These are phyloP conservation scores for Medicago lupulina DNA, from an alignment of 306 rosid species.

Conservation along the genomic window DNA sequence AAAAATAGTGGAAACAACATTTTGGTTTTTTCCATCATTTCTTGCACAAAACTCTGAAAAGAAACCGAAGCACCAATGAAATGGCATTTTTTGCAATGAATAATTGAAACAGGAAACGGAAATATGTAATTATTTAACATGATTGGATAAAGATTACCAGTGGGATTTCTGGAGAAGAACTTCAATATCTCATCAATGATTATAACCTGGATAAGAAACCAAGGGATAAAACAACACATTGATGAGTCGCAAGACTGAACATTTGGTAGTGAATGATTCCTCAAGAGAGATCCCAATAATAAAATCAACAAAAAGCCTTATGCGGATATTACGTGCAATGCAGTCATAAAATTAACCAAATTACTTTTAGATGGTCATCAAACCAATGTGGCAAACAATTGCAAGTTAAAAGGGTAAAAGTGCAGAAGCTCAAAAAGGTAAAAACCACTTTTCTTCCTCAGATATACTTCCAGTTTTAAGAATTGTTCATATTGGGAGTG, in stretches of 20 bases:
- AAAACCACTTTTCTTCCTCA: conserved; percentile 11
- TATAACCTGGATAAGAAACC: conserved; percentile 64
- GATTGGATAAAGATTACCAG: conserved; percentile 56
- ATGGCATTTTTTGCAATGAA: background rate
- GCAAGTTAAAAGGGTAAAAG: background rate
- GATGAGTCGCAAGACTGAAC: conserved; percentile 29
- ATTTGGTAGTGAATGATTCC: background rate
- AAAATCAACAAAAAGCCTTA: conserved; percentile 22
- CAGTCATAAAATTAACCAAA: conserved; percentile 16
- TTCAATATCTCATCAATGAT: conserved; percentile 90
- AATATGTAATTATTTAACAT: conserved; percentile 17
- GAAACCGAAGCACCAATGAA: background rate
- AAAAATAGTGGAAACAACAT: background rate
- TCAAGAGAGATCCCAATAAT: conserved; percentile 22
- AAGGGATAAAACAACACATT: conserved; percentile 29
- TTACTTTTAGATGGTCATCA: background rate
- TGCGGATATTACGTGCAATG: background rate
- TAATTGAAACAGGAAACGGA: background rate
- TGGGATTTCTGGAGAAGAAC: conserved; percentile 84
- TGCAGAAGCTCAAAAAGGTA: background rate
- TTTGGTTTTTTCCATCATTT: conserved; percentile 2
- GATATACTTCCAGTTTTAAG: background rate
- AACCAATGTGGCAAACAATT: background rate
- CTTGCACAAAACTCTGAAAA: background rate
- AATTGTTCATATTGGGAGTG: background rate